These are phyloP conservation scores for Tylopilus felleus DNA, from an alignment of 768 basidiomycete species.

Conservation along the genomic window DNA sequence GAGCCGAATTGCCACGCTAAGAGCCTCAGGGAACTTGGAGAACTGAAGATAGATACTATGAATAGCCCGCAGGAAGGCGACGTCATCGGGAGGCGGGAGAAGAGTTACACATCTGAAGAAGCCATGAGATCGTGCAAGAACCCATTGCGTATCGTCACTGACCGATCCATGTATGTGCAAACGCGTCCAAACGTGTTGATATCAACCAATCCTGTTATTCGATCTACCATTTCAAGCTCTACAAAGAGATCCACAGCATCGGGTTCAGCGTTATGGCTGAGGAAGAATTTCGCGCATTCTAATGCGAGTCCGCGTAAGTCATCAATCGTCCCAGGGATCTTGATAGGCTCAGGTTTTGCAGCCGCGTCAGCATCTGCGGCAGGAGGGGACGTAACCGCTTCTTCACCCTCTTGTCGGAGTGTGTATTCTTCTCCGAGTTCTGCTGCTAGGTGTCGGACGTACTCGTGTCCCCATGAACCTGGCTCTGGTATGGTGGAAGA, in stretches of 20 bases:
- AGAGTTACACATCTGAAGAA: conserved; percentile 74
- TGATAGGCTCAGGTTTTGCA: conserved; percentile 32
- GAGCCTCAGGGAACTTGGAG: conserved; percentile 86
- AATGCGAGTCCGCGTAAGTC: conserved; percentile 75
- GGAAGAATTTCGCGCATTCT: conserved; percentile 84
- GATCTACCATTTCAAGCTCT: conserved; percentile 86
- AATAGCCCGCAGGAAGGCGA: conserved; percentile 82
- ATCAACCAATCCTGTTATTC: conserved; percentile 76
- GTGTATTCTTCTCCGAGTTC: conserved; percentile 94
- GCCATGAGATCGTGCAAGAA: conserved; percentile 1
- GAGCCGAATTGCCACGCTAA: conserved; percentile 81
- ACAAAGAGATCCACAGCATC: conserved; percentile 96
- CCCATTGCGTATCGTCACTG: conserved; percentile 23
- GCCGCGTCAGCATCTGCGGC: conserved; percentile 29
- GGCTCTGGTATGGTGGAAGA: conserved; percentile 77
- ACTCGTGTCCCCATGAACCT: conserved; percentile 99
- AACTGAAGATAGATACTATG: conserved; percentile 87
- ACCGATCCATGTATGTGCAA: conserved; percentile 95
- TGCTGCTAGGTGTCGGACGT: conserved; percentile 93
- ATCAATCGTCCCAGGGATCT: conserved; percentile 54
- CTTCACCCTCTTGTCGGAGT: conserved; percentile 57
- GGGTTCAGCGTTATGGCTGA: conserved; percentile 94
- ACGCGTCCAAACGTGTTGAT: conserved; percentile 85
- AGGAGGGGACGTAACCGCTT: conserved; percentile 21
- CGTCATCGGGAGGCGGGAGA: conserved; percentile 89